Percentiles rank a stretch among this genome's conserved stretches.
Evolutionary conservation across 208 protist species (phyloP).

Genomic region (Balamuthia mandrillaris): DNA sequence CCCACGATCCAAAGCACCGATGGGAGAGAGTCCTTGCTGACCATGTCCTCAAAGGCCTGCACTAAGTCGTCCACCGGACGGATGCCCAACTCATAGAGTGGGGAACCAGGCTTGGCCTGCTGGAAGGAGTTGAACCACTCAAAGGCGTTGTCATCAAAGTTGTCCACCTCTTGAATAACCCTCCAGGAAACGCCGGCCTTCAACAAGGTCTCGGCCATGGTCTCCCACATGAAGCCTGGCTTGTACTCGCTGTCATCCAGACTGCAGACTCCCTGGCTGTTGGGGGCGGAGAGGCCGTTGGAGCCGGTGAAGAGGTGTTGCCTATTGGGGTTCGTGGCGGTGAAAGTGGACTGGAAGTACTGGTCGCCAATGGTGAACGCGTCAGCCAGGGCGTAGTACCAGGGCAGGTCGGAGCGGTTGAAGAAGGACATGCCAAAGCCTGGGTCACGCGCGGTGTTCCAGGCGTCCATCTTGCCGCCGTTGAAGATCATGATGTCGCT

Average conservation of each 20-base stretch:
- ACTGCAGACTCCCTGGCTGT: too few species aligned
- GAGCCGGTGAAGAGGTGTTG: not conserved
- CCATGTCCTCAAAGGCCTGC: not conserved
- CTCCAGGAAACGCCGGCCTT: not conserved
- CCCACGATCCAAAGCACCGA: not conserved
- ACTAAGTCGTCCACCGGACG: not conserved
- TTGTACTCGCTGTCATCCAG: not conserved
- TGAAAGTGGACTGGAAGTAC: not conserved
- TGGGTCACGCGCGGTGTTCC: not conserved
- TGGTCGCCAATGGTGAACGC: constrained; percentile 1
- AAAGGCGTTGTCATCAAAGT: constrained; percentile 21
- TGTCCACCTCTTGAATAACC: constrained; percentile 5
- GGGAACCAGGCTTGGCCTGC: not conserved
- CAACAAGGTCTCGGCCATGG: not conserved
- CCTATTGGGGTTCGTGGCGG: constrained; percentile 6
- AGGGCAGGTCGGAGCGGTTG: not conserved
- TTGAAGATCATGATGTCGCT: too few species aligned
- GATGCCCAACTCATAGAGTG: not conserved
- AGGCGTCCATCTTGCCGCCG: too few species aligned
- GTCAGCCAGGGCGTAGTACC: constrained; percentile 15
- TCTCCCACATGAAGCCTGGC: not conserved
- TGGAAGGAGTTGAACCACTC: not conserved
- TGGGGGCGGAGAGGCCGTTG: not conserved
- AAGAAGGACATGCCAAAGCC: not conserved
- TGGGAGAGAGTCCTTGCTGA: not conserved